Evolutionary conservation across 2,329 filamentous ascomycete genomes (phyloP).

Genomic region (Simplicillium aogashimaense): DNA sequence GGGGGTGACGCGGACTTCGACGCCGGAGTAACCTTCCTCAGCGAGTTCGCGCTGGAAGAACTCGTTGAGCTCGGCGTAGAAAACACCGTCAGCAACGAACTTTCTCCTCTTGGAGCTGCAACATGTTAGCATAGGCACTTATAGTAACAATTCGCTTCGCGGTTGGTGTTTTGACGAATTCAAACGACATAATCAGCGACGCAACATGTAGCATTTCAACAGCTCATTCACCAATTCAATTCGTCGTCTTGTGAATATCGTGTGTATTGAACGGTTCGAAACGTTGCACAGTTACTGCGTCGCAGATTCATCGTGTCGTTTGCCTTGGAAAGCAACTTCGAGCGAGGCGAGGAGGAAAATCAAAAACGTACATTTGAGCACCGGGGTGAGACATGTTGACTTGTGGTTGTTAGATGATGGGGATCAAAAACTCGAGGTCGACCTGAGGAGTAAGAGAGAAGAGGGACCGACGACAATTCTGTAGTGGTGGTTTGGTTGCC

Average conservation of each 20-base stretch:
- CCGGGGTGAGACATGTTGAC: conserved; percentile 52
- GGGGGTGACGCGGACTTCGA: conserved; percentile 98
- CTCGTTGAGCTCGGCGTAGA: conserved; percentile 99
- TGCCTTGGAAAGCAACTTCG: background rate
- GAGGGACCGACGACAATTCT: background rate
- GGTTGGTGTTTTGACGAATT: background rate
- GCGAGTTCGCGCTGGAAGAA: conserved; percentile 99
- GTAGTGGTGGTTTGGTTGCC: conserved; percentile 2
- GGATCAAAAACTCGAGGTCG: conserved; percentile 1
- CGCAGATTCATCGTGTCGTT: background rate
- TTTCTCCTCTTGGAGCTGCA: conserved; percentile 82
- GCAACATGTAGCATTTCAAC: background rate
- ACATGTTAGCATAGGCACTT: conserved; percentile 4
- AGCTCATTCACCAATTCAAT: too few relatives aligned
- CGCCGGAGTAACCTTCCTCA: conserved; percentile 99
- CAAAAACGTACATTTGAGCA: conserved; percentile 49
- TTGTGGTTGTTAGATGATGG: conserved; percentile 10
- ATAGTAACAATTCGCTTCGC: background rate
- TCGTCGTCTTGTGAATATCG: background rate
- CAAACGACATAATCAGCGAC: too few relatives aligned
- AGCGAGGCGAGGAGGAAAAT: conserved; percentile 3
- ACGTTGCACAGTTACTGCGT: too few relatives aligned
- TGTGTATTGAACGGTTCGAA: background rate
- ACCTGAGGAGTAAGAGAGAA: conserved; percentile 1
- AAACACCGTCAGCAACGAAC: conserved; percentile 97